phyloP scores from a whole-genome alignment of 768 basidiomycete genomes.

The Lyophyllum decastes region DNA sequence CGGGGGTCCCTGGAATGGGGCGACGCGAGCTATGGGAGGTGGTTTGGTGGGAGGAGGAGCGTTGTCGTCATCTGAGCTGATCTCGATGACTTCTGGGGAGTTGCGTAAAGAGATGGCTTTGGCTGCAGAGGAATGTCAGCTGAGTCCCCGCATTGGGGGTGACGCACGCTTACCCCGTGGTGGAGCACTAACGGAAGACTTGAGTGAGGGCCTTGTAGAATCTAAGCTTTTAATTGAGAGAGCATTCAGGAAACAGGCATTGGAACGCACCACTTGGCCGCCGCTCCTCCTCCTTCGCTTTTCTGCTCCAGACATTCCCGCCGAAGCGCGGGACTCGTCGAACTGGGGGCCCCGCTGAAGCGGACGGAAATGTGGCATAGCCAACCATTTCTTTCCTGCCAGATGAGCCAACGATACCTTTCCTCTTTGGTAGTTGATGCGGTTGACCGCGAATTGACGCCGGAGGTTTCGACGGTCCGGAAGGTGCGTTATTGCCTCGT shows the following conservation, averaged over 20 bases:
- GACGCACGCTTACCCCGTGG: neutral
- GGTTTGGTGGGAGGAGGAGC: neutral
- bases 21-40: neutral
- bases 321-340: no score
- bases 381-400: neutral
- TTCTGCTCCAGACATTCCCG: neutral
- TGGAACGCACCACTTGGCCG: neutral
- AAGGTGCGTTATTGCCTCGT: neutral
- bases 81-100: constrained; percentile 8
- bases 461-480: neutral
- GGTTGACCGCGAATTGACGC: neutral
- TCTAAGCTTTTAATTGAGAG: neutral
- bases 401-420: neutral
- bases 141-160: neutral
- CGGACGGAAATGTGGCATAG: neutral
- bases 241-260: neutral
- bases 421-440: neutral
- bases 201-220: neutral
- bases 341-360: neutral
- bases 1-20: neutral
- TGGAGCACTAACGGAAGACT: neutral
- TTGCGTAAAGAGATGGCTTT: neutral
- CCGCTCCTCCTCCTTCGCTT: neutral
- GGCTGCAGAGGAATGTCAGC: neutral
- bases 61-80: constrained; percentile 6